Evolutionary conservation across 73 alveolate genomes (phyloP).

Genomic region (Paramecium caudatum): DNA sequence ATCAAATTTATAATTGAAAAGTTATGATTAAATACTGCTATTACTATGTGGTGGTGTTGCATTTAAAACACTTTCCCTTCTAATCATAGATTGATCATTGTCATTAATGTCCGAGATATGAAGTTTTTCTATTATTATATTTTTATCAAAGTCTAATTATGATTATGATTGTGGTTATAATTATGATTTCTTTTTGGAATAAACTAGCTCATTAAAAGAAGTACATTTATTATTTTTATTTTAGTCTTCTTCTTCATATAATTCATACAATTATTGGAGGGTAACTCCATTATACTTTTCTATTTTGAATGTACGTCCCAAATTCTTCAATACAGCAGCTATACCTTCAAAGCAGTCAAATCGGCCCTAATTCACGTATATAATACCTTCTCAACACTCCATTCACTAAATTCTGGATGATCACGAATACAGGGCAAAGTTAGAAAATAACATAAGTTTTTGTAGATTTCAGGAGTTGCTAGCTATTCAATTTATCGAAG

Average conservation of each 20-base stretch:
- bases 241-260: background rate
- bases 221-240: background rate
- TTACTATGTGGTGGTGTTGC: background rate
- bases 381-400: conserved; percentile 80
- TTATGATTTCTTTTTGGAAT: background rate
- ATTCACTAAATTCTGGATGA: conserved; percentile 84
- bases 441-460: conserved; percentile 85
- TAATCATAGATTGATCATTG: conserved; percentile 31
- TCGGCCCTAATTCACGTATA: conserved; percentile 75
- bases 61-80: background rate
- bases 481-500: conserved; percentile 82
- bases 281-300: conserved; percentile 1
- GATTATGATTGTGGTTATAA: background rate
- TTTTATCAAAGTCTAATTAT: background rate
- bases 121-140: conserved; percentile 50
- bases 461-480: conserved; percentile 84
- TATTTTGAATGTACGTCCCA: conserved; percentile 53
- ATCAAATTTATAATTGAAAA: conserved; percentile 72
- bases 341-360: conserved; percentile 83
- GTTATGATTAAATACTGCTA: background rate
- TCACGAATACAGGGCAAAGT: conserved; percentile 79
- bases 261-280: conserved; percentile 11
- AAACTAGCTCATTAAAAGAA: background rate
- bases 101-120: conserved; percentile 50
- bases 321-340: conserved; percentile 20